Conservation (phyloP, 768 basidiomycete species). For the Suillus ampliporus region DNA sequence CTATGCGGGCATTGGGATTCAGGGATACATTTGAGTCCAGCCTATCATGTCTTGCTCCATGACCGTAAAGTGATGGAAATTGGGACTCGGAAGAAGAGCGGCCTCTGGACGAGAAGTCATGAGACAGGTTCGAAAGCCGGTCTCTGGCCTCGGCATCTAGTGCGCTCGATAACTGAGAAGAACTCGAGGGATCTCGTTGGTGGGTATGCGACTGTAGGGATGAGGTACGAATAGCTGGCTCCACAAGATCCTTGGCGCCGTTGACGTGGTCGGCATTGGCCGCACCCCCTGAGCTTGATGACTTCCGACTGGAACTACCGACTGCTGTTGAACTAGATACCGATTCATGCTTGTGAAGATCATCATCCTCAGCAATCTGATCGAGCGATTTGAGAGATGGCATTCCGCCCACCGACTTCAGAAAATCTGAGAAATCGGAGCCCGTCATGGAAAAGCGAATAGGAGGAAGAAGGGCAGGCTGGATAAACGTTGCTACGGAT, state of each 20-base stretch:
- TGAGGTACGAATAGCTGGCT: background rate
- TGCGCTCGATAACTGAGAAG: constrained; percentile 2
- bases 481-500: constrained; percentile 78
- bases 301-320: background rate
- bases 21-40: constrained; percentile 32
- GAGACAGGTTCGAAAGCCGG: constrained; percentile 17
- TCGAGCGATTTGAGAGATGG: constrained; percentile 53
- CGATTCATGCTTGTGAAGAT: constrained; percentile 18
- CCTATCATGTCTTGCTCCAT: constrained; percentile 24
- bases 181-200: background rate
- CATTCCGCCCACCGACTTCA: constrained; percentile 61
- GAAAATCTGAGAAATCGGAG: constrained; percentile 79
- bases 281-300: constrained; percentile 14
- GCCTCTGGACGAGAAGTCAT: constrained; percentile 21
- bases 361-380: constrained; percentile 50
- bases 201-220: background rate
- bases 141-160: constrained; percentile 19
- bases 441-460: constrained; percentile 90
- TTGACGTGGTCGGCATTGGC: constrained; percentile 14
- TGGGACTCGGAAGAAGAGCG: constrained; percentile 43
- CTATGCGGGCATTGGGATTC: constrained; percentile 43
- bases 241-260: background rate
- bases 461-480: constrained; percentile 79
- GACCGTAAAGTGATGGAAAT: constrained; percentile 19
- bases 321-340: background rate